Percentiles rank a stretch among this genome's conserved stretches.
Evolutionary conservation across 2,329 filamentous ascomycete genomes (phyloP).

Genomic region (Colletotrichum agaves): DNA sequence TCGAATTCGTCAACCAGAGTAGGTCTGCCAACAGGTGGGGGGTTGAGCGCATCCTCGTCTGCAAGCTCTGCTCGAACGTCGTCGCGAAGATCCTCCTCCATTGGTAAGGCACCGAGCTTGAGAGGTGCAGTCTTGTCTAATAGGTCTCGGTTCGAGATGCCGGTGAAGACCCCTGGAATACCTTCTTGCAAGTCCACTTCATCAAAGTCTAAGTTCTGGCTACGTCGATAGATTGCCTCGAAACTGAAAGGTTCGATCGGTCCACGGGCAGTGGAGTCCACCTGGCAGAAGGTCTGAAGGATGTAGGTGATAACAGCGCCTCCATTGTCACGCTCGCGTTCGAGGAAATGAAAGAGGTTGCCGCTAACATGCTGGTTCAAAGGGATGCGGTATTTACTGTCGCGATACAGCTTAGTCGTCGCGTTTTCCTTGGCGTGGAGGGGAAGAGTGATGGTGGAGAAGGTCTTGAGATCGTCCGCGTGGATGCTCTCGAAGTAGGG

Average conservation of each 20-base stretch:
- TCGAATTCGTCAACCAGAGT: slow-evolving; percentile 90
- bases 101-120: slow-evolving; percentile 82
- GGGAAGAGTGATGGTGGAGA: slow-evolving; percentile 79
- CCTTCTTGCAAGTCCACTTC: slow-evolving; percentile 73
- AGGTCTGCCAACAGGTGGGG: slow-evolving; percentile 75
- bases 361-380: slow-evolving; percentile 87
- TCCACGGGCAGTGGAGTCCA: slow-evolving; percentile 68
- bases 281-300: slow-evolving; percentile 68
- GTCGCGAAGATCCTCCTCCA: slow-evolving; percentile 83
- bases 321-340: slow-evolving; percentile 84
- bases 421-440: slow-evolving; percentile 82
- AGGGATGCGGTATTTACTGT: slow-evolving; percentile 89
- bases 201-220: slow-evolving; percentile 70
- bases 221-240: slow-evolving; percentile 67
- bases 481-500: slow-evolving; percentile 80
- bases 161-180: slow-evolving; percentile 71
- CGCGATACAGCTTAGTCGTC: slow-evolving; percentile 82
- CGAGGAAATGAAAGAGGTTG: slow-evolving; percentile 87
- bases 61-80: slow-evolving; percentile 89
- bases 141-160: slow-evolving; percentile 69
- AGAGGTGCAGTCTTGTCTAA: slow-evolving; percentile 68
- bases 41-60: slow-evolving; percentile 83
- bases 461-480: slow-evolving; percentile 79
- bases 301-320: slow-evolving; percentile 82
- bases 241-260: slow-evolving; percentile 73